Evolutionary conservation across 345 rosid genomes (phyloP).

Genomic region (Bruguiera gymnorhiza): DNA sequence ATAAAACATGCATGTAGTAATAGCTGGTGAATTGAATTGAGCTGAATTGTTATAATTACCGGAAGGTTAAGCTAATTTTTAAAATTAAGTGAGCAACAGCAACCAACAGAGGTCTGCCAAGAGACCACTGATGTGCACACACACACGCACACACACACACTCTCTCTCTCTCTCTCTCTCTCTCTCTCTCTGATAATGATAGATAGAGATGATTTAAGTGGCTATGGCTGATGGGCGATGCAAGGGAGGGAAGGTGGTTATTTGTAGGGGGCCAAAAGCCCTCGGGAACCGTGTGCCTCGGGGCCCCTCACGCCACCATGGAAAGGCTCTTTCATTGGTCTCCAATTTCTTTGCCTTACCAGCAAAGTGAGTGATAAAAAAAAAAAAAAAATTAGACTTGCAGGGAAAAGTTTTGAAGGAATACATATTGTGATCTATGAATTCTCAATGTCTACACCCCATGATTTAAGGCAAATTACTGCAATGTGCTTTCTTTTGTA

Average conservation of each 20-base stretch:
- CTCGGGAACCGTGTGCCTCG: conserved; percentile 53
- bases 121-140: conserved; percentile 44
- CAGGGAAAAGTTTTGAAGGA: too few relatives aligned
- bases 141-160: too few relatives aligned
- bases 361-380: conserved; percentile 3
- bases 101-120: conserved; percentile 36
- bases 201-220: neutral
- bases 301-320: conserved; percentile 49
- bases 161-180: too few relatives aligned
- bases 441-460: too few relatives aligned
- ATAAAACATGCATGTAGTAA: too few relatives aligned
- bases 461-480: too few relatives aligned
- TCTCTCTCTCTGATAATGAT: too few relatives aligned
- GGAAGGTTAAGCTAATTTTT: neutral
- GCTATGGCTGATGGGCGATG: conserved; percentile 23
- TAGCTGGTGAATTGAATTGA: too few relatives aligned
- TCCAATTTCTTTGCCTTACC: conserved; percentile 22
- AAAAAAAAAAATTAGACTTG: too few relatives aligned
- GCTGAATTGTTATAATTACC: neutral
- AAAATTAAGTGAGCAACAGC: conserved; percentile 19
- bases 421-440: too few relatives aligned
- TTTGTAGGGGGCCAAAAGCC: conserved; percentile 40
- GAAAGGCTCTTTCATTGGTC: conserved; percentile 32
- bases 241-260: conserved; percentile 33
- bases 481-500: too few relatives aligned